A percentile compares a stretch with the other conserved stretches of the same genome.
phyloP scores from a whole-genome alignment of 2,329 filamentous ascomycete genomes.

The Daldinia sp. region DNA sequence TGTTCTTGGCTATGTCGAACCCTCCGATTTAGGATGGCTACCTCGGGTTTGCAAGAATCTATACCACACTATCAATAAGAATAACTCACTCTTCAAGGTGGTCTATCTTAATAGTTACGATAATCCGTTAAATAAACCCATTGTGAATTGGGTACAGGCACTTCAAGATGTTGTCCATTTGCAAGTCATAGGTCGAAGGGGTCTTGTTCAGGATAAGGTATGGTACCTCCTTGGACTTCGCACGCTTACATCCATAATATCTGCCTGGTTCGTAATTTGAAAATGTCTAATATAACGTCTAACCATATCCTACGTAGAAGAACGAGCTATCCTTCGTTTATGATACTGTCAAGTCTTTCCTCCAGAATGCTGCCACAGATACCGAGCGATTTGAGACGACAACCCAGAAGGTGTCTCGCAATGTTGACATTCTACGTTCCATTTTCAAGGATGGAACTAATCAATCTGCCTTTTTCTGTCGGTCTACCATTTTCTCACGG shows the following conservation, averaged over 20 bases:
- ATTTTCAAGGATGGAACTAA: slow-evolving; percentile 59
- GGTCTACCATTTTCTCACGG: slow-evolving; percentile 70
- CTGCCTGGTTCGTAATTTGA: neutral
- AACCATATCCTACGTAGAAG: slow-evolving; percentile 44
- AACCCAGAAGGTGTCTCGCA: slow-evolving; percentile 57
- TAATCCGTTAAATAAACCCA: slow-evolving; percentile 43
- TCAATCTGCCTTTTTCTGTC: slow-evolving; percentile 67
- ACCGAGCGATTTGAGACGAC: slow-evolving; percentile 45
- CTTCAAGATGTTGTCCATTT: slow-evolving; percentile 56
- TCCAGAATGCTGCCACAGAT: slow-evolving; percentile 53
- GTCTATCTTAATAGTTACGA: slow-evolving; percentile 68
- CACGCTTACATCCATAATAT: neutral
- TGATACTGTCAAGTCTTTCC: slow-evolving; percentile 54
- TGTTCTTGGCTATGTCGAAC: slow-evolving; percentile 65
- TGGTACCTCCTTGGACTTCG: neutral
- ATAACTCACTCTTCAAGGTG: slow-evolving; percentile 66
- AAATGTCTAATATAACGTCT: slow-evolving; percentile 3
- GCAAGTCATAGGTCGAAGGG: slow-evolving; percentile 52
- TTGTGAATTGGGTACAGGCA: slow-evolving; percentile 54
- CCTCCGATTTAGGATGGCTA: slow-evolving; percentile 63
- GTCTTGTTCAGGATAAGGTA: slow-evolving; percentile 52
- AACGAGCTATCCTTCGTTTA: slow-evolving; percentile 59
- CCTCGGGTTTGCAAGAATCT: slow-evolving; percentile 62
- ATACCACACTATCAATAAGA: slow-evolving; percentile 62
- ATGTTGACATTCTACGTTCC: slow-evolving; percentile 54